Conservation (phyloP, 1,139 yeast genomes). For the Suhomyces choctaworum region DNA sequence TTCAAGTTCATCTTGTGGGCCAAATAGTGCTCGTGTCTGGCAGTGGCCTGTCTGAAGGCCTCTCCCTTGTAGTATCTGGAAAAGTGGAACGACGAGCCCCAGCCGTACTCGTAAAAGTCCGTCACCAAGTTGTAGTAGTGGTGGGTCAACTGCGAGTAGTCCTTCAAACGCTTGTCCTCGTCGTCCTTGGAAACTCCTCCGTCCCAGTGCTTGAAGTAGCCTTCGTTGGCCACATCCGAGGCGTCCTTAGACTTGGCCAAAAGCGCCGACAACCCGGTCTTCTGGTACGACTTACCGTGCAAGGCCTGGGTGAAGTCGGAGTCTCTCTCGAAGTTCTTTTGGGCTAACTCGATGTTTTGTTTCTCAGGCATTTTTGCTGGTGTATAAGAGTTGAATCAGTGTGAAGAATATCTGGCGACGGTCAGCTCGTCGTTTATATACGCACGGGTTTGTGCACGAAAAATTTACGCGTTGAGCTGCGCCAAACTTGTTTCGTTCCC, state of each 20-base stretch:
- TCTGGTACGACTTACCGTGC: constrained; percentile 74
- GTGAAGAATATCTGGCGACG: background rate
- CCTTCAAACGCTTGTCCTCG: constrained; percentile 72
- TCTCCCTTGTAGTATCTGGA: constrained; percentile 93
- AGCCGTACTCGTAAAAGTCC: constrained; percentile 94
- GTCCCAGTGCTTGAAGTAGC: constrained; percentile 97
- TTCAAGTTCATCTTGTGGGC: constrained; percentile 82
- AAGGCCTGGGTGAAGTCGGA: constrained; percentile 76
- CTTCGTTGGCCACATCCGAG: constrained; percentile 78
- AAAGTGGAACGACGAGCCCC: constrained; percentile 99
- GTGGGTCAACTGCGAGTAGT: constrained; percentile 87
- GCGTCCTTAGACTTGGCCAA: constrained; percentile 76
- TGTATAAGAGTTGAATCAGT: constrained; percentile 11
- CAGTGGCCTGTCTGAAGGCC: constrained; percentile 90
- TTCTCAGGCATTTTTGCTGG: constrained; percentile 8
- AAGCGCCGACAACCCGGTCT: constrained; percentile 75
- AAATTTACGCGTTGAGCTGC: constrained; percentile 9
- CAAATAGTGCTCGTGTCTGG: constrained; percentile 95
- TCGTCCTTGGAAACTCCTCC: constrained; percentile 77
- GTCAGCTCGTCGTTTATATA: constrained; percentile 6
- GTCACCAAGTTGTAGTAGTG: constrained; percentile 97
- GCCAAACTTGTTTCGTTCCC: constrained; percentile 11
- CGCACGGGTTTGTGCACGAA: constrained; percentile 3
- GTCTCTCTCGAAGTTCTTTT: constrained; percentile 50
- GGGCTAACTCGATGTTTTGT: constrained; percentile 21